Conservation (phyloP, 2,329 filamentous ascomycete species). For the Ophiostoma sp. region DNA sequence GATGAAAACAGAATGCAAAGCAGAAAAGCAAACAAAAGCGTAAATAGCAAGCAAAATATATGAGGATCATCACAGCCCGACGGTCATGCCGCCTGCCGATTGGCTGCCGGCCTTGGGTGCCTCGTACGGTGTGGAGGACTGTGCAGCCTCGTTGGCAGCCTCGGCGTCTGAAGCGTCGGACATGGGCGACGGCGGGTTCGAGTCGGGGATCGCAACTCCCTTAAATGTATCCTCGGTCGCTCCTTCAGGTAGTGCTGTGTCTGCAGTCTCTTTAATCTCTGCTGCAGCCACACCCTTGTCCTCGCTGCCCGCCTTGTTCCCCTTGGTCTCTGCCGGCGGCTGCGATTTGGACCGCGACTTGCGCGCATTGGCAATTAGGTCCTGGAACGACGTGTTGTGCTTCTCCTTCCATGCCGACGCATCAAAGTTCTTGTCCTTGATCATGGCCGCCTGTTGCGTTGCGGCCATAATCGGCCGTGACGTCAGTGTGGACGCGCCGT, state of each 20-base stretch:
- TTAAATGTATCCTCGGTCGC: background rate
- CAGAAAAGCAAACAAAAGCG: background rate
- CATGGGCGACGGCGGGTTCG: constrained; percentile 4
- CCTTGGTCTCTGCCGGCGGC: background rate
- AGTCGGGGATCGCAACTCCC: background rate
- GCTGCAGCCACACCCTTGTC: background rate
- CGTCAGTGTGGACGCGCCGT: constrained; percentile 31
- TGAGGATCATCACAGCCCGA: background rate
- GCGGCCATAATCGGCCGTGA: constrained; percentile 25
- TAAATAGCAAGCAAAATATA: background rate
- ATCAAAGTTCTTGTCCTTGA: constrained; percentile 89
- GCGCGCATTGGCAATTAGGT: constrained; percentile 71
- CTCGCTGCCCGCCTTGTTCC: background rate
- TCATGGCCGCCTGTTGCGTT: constrained; percentile 39
- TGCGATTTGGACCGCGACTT: constrained; percentile 45
- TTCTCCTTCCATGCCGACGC: constrained; percentile 66
- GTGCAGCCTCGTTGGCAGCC: background rate
- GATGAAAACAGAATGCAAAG: background rate
- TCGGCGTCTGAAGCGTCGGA: background rate
- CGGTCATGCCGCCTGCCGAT: background rate
- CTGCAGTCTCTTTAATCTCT: background rate
- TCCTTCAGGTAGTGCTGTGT: background rate
- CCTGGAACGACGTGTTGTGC: constrained; percentile 70
- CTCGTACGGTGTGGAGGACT: background rate
- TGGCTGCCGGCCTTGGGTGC: background rate